Conservation (phyloP, 257 asterid genomes). For the Salvia rosmarinus region DNA sequence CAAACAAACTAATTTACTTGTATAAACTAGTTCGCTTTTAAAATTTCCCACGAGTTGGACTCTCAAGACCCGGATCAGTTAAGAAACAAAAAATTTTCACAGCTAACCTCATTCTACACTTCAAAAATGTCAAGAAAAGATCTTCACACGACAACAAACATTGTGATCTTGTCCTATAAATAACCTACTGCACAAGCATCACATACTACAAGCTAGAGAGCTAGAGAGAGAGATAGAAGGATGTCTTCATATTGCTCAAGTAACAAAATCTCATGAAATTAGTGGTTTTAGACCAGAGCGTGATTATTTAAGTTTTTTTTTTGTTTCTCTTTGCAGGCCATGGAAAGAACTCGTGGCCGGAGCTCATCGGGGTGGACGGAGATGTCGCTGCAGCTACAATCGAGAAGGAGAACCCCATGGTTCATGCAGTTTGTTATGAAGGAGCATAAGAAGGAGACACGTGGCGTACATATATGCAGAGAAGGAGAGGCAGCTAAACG, state of each 20-base stretch:
- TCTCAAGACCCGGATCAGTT: too few species aligned
- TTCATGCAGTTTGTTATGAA: too few species aligned
- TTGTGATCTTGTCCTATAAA: background rate
- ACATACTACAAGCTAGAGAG: background rate
- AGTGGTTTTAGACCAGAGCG: background rate
- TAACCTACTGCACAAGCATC: background rate
- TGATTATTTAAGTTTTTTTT: too few species aligned
- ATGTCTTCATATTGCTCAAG: slow-evolving; percentile 11
- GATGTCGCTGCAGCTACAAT: background rate
- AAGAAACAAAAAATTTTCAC: background rate
- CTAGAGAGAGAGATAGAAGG: background rate
- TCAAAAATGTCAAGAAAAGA: background rate
- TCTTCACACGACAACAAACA: background rate
- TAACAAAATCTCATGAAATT: background rate
- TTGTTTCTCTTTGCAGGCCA: background rate
- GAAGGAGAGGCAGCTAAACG: too few species aligned
- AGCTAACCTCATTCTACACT: background rate
- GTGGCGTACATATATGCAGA: too few species aligned
- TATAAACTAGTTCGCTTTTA: too few species aligned
- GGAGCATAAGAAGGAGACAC: too few species aligned
- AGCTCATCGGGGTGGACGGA: background rate
- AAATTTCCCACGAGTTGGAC: too few species aligned
- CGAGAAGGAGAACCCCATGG: background rate
- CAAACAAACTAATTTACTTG: too few species aligned
- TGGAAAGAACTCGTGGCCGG: background rate